A percentile compares a stretch with the other conserved stretches of the same genome.
Conservation (phyloP, 2,329 filamentous ascomycete genomes). For the Ophiostoma pallidulum region DNA sequence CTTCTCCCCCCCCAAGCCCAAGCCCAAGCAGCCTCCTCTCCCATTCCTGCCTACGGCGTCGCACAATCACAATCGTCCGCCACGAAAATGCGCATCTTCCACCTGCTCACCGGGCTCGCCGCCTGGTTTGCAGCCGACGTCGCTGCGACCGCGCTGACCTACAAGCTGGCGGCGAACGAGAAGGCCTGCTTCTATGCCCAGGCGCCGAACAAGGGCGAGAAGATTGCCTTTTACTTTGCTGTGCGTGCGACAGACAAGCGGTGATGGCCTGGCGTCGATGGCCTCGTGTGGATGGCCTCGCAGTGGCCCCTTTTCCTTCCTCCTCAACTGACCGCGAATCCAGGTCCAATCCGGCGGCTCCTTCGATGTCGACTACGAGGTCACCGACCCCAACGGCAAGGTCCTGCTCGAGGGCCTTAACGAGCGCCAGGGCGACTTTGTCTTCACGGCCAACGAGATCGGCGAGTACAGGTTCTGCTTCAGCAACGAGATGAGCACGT, state of each 20-base stretch:
- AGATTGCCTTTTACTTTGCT: constrained; percentile 98
- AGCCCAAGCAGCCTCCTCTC: constrained; percentile 2
- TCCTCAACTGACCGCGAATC: neutral
- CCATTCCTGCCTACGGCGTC: neutral
- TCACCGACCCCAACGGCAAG: constrained; percentile 72
- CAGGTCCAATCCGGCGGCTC: constrained; percentile 97
- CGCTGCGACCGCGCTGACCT: constrained; percentile 85
- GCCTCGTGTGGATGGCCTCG: too few relatives aligned
- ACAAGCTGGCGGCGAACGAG: constrained; percentile 83
- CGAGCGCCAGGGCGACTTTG: constrained; percentile 92
- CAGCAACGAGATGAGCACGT: constrained; percentile 96
- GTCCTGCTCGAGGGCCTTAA: constrained; percentile 78
- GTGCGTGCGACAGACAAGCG: too few relatives aligned
- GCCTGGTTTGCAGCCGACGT: constrained; percentile 61
- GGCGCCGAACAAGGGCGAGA: constrained; percentile 68
- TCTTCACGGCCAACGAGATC: constrained; percentile 80
- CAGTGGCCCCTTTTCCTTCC: neutral
- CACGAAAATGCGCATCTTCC: constrained; percentile 53
- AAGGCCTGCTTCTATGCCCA: constrained; percentile 89
- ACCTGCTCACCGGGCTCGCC: constrained; percentile 57
- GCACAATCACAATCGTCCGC: neutral
- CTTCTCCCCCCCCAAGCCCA: neutral
- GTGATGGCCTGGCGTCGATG: too few relatives aligned
- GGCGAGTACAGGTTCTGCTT: constrained; percentile 98
- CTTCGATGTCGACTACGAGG: constrained; percentile 92